phyloP scores from a whole-genome alignment of 1,284 basidiomycete genomes.

The Rhodotorula mucilaginosa region DNA sequence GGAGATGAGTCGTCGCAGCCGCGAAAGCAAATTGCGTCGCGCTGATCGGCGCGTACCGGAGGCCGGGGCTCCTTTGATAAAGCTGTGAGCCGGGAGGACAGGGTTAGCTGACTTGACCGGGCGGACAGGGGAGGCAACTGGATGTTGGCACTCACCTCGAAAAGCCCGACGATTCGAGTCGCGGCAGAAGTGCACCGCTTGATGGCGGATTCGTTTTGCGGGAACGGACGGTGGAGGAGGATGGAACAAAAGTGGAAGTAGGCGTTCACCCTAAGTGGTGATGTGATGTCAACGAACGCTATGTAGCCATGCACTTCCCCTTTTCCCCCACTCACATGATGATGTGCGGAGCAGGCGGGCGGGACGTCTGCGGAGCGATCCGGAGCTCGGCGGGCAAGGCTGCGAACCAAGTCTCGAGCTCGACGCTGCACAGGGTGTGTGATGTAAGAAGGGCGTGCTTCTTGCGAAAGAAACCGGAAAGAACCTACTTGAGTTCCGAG shows the following conservation, averaged over 20 bases:
- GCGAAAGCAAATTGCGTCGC: constrained; percentile 64
- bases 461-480: background rate
- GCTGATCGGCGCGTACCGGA: constrained; percentile 64
- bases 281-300: background rate
- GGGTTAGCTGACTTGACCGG: no score
- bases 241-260: constrained; percentile 65
- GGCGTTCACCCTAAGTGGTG: constrained; percentile 50
- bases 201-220: constrained; percentile 26
- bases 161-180: constrained; percentile 61
- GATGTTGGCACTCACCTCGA: constrained; percentile 42
- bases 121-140: background rate
- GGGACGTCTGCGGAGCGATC: constrained; percentile 15
- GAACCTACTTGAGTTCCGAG: constrained; percentile 16
- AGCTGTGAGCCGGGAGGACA: constrained; percentile 8
- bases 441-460: no score
- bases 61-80: constrained; percentile 54
- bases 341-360: constrained; percentile 57
- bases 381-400: constrained; percentile 2
- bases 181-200: constrained; percentile 60
- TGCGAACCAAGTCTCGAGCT: constrained; percentile 22
- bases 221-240: constrained; percentile 64
- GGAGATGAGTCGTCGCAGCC: constrained; percentile 63
- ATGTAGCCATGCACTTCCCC: no score
- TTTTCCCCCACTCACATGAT: background rate
- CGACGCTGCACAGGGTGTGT: constrained; percentile 3